Evolutionary conservation across 495 filamentous ascomycete genomes (phyloP).

Genomic region (Aspergillus bridgeri): DNA sequence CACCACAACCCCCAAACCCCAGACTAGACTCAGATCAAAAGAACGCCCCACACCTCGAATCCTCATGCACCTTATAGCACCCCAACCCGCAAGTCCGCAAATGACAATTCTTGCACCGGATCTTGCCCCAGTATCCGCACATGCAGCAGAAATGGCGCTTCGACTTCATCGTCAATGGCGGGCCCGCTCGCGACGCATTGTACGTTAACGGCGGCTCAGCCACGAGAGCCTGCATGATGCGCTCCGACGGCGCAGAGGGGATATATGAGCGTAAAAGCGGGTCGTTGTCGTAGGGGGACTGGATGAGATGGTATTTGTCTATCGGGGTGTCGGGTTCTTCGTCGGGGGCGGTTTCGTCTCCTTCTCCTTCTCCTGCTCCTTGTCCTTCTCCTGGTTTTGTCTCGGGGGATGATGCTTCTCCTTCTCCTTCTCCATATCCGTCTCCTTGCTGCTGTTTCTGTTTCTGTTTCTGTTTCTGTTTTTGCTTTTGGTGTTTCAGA

Average conservation of each 20-base stretch:
- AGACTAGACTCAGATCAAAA: slow-evolving; percentile 21
- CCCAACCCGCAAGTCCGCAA: slow-evolving; percentile 75
- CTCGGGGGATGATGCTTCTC: slow-evolving; percentile 11
- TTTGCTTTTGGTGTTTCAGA: no score
- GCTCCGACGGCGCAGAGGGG: slow-evolving; percentile 61
- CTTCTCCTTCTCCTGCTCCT: slow-evolving; percentile 14
- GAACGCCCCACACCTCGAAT: slow-evolving; percentile 71
- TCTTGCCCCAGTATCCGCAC: slow-evolving; percentile 90
- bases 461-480: background rate
- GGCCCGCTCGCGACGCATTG: slow-evolving; percentile 64
- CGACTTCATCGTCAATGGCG: slow-evolving; percentile 52
- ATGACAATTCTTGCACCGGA: slow-evolving; percentile 81
- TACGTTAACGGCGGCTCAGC: slow-evolving; percentile 75
- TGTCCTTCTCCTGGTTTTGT: slow-evolving; percentile 8
- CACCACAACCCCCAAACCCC: no score
- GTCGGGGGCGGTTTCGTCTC: slow-evolving; percentile 11
- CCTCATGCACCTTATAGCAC: slow-evolving; percentile 75
- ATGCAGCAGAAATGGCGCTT: slow-evolving; percentile 76
- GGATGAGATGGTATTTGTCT: slow-evolving; percentile 35
- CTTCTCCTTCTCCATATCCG: slow-evolving; percentile 12
- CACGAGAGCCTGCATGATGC: slow-evolving; percentile 64
- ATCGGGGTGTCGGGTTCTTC: slow-evolving; percentile 23
- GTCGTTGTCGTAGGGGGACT: slow-evolving; percentile 52
- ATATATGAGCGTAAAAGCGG: slow-evolving; percentile 60
- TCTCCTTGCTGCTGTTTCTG: slow-evolving; percentile 10